These are phyloP conservation scores for Cotoneaster glaucophyllus DNA, from an alignment of 306 rosid species.

Conservation along the genomic window DNA sequence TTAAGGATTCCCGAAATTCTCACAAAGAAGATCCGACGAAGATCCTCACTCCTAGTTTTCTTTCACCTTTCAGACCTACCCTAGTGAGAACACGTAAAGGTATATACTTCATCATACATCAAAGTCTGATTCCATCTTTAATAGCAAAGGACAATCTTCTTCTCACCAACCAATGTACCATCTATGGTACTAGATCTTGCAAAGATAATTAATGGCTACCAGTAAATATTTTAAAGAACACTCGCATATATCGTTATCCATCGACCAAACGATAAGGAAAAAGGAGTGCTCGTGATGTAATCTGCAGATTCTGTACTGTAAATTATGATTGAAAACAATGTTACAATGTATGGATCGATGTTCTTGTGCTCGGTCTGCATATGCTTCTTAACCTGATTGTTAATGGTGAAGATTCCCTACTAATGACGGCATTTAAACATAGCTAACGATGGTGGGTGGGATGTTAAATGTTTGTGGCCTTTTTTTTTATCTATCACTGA, in stretches of 20 bases:
- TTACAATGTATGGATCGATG: background rate
- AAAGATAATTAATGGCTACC: background rate
- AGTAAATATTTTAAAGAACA: background rate
- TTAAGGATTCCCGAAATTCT: fast-evolving
- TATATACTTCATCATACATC: background rate
- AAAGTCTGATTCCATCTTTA: background rate
- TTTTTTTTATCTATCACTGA: slow-evolving; percentile 2
- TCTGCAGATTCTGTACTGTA: background rate
- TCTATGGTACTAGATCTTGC: background rate
- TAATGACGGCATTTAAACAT: background rate
- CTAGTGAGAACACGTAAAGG: no score
- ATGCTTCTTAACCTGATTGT: background rate
- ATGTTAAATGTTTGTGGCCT: background rate
- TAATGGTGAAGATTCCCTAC: background rate
- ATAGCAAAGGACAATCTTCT: slow-evolving; percentile 6
- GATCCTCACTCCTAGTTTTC: no score
- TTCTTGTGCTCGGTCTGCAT: background rate
- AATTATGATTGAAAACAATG: background rate
- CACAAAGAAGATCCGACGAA: no score
- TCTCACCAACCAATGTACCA: slow-evolving; percentile 23
- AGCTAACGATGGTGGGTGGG: background rate
- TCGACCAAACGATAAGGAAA: background rate
- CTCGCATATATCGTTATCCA: background rate
- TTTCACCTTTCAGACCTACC: no score
- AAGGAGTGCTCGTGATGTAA: background rate